Evolutionary conservation across 495 filamentous ascomycete genomes (phyloP).

Genomic region (Hyaloscypha variabilis): DNA sequence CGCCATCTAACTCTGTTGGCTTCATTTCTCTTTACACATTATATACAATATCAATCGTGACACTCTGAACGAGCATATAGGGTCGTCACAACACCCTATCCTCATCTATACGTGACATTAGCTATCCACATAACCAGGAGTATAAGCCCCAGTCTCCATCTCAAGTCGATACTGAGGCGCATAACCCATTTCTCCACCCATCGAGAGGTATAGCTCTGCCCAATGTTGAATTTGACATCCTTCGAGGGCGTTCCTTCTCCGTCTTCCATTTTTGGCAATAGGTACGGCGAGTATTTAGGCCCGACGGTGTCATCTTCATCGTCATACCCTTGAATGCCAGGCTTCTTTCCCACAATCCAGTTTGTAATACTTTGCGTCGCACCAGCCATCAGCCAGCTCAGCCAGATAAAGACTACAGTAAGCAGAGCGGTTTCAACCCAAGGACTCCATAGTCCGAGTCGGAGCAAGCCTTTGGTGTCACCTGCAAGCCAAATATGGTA

Average conservation of each 20-base stretch:
- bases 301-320: background rate
- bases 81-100: background rate
- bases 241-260: conserved; percentile 7
- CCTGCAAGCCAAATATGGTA: conserved; percentile 66
- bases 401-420: conserved; percentile 45
- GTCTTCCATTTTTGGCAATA: background rate
- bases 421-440: conserved; percentile 40
- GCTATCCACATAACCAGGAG: conserved; percentile 33
- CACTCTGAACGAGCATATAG: no score
- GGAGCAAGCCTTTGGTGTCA: conserved; percentile 56
- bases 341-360: conserved; percentile 42
- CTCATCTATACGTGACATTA: conserved; percentile 24
- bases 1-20: background rate
- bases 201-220: background rate
- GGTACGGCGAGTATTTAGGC: conserved; percentile 1
- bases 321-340: background rate
- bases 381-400: conserved; percentile 36
- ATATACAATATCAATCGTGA: no score
- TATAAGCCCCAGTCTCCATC: conserved; percentile 31
- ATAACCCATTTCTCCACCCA: background rate
- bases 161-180: conserved; percentile 25
- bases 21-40: background rate
- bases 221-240: conserved; percentile 17
- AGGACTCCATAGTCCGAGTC: conserved; percentile 44
- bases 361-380: conserved; percentile 41